These are phyloP conservation scores for Arachnopeziza araneosa DNA, from an alignment of 2,329 filamentous ascomycete genomes.

Conservation along the genomic window DNA sequence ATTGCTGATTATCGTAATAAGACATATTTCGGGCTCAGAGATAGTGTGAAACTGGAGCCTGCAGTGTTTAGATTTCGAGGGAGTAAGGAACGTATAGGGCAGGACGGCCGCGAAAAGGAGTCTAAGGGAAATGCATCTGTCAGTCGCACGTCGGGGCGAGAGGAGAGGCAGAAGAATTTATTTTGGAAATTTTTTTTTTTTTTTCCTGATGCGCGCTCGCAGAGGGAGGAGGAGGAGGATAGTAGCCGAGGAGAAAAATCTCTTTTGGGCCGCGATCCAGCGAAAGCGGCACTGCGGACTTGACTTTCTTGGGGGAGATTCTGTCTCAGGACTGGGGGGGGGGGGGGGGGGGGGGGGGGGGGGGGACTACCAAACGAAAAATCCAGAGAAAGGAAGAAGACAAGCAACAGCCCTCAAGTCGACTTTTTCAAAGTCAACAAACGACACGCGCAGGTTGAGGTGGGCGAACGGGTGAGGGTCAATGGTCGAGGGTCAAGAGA, in stretches of 20 bases:
- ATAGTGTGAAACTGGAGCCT: conserved; percentile 30
- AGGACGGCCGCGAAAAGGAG: not conserved
- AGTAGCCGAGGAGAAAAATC: conserved; percentile 22
- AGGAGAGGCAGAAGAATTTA: not conserved
- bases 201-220: not conserved
- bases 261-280: conserved; percentile 10
- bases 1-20: conserved; percentile 64
- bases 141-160: not conserved
- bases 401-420: conserved; percentile 22
- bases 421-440: conserved; percentile 2
- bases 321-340: conserved; percentile 9
- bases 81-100: conserved; percentile 28
- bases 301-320: conserved; percentile 6
- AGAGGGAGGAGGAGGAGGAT: conserved; percentile 8
- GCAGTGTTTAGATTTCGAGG: conserved; percentile 25
- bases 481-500: conserved; percentile 3
- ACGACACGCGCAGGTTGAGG: conserved; percentile 9
- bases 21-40: conserved; percentile 45
- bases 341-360: no score
- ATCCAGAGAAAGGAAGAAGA: conserved; percentile 13
- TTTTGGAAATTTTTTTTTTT: not conserved
- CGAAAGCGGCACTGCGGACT: conserved; percentile 12
- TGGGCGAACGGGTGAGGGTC: conserved; percentile 2
- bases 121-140: not conserved
- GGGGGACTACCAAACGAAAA: conserved; percentile 21